Evolutionary conservation across 2,329 filamentous ascomycete genomes (phyloP).

Genomic region (Lachnellula willkommii): DNA sequence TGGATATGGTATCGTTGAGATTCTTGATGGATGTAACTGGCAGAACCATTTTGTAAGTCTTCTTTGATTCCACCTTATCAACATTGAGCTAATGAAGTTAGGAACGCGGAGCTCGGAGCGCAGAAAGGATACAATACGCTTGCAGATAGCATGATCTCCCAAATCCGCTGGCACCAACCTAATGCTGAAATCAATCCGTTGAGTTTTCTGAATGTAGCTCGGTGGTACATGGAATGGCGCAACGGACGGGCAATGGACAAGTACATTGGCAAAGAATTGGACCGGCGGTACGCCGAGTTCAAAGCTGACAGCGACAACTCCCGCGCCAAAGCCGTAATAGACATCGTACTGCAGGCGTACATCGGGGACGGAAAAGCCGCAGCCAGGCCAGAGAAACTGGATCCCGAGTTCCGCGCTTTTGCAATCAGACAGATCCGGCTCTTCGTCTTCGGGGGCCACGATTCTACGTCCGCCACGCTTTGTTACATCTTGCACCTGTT

Average conservation of each 20-base stretch:
- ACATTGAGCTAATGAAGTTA: neutral
- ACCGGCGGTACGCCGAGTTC: slow-evolving; percentile 8
- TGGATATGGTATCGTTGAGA: slow-evolving; percentile 15
- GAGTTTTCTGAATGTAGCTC: slow-evolving; percentile 15
- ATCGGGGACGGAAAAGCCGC: neutral
- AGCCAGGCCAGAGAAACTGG: slow-evolving; percentile 1
- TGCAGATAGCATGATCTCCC: slow-evolving; percentile 6
- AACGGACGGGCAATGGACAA: slow-evolving; percentile 18
- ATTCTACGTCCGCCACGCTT: slow-evolving; percentile 14
- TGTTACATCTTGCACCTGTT: slow-evolving; percentile 15
- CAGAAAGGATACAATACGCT: slow-evolving; percentile 16
- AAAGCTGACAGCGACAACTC: slow-evolving; percentile 2
- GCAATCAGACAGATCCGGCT: slow-evolving; percentile 8
- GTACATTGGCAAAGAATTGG: slow-evolving; percentile 19
- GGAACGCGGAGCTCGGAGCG: neutral
- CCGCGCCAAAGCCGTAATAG: slow-evolving; percentile 13
- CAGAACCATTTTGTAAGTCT: slow-evolving; percentile 8
- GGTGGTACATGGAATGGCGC: slow-evolving; percentile 16
- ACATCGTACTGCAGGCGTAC: slow-evolving; percentile 19
- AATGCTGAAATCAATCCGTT: slow-evolving; percentile 16
- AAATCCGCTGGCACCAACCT: slow-evolving; percentile 16
- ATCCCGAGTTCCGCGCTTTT: slow-evolving; percentile 9
- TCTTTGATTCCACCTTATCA: neutral
- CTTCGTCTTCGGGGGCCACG: slow-evolving; percentile 24
- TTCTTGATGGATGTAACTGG: slow-evolving; percentile 25